Percentiles rank a stretch among this genome's conserved stretches.
These are phyloP conservation scores for Beauveria australis DNA, from an alignment of 2,329 filamentous ascomycete genomes.

Conservation along the genomic window DNA sequence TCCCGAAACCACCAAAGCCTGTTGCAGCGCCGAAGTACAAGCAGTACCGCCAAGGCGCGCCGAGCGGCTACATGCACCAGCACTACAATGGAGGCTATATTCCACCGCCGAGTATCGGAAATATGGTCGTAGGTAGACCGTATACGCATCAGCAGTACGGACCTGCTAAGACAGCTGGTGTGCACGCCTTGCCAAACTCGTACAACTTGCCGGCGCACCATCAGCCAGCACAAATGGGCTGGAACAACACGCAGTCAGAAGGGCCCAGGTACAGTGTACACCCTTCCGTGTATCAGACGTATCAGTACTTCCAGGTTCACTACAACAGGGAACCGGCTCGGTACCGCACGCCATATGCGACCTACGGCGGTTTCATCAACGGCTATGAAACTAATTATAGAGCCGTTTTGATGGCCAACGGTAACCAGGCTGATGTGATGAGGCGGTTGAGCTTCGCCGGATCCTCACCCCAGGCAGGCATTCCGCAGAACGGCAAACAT, in stretches of 20 bases:
- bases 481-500: background rate
- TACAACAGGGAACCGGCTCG: slow-evolving; percentile 49
- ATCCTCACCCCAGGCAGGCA: background rate
- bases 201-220: background rate
- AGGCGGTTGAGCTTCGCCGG: slow-evolving; percentile 4
- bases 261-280: slow-evolving; percentile 27
- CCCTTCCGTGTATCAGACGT: slow-evolving; percentile 41
- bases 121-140: slow-evolving; percentile 27
- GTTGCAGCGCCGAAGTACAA: slow-evolving; percentile 20
- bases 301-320: slow-evolving; percentile 51
- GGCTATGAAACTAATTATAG: slow-evolving; percentile 48
- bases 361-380: slow-evolving; percentile 51
- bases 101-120: slow-evolving; percentile 13
- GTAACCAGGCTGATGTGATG: slow-evolving; percentile 18
- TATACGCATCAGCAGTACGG: slow-evolving; percentile 33
- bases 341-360: slow-evolving; percentile 53
- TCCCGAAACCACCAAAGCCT: slow-evolving; percentile 45
- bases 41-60: slow-evolving; percentile 21
- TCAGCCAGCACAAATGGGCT: background rate
- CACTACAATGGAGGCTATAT: slow-evolving; percentile 8
- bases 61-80: slow-evolving; percentile 19
- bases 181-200: background rate
- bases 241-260: background rate
- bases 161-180: background rate
- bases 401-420: slow-evolving; percentile 33